Evolutionary conservation across 2,329 filamentous ascomycete species (phyloP), one percentile per base, ranked within the genome.

Genomic region (Trichoderma atrobrunneum): DNA sequence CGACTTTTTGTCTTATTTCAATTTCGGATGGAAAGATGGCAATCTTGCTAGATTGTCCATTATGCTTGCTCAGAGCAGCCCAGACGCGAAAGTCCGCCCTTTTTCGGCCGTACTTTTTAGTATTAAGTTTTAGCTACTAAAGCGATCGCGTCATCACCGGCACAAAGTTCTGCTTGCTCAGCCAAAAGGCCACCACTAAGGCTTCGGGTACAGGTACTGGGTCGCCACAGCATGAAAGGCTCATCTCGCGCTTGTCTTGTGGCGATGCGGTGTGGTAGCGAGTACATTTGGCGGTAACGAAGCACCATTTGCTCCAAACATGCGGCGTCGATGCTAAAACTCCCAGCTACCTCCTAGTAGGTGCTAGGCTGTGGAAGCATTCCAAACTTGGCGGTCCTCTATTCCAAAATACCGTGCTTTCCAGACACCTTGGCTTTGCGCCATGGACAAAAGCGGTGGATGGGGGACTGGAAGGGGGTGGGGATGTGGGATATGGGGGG

Each of bases 111-210:
- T 65, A 65, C 12, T 66, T 66, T 66, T 56, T 36, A 36, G 28
- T 54, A 36, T 56, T 32, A 57, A 57, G 30, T 32, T 66, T 54
- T 54, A 26, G 48, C 63, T 36, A 39, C 34, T 18, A 62, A 26
- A 36, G 26, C 30, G 48, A 66, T 66, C 63, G 63, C 63, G 63
- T 66, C 63, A 66, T 66, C 48, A n/a, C 63, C 21, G 43, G 63
- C 63, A 66, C 63, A 66, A 57, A 57, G 51, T 66, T 66, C 48
- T 66, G 48, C 48, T 57, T 66, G 48, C 48, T 51, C 24, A 36
- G 34, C 30, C 34, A 21, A n/a, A 43, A 28, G 26, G 62, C 62
- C 62, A 65, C 62, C 28, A 54, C 43, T 21, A 54, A 65, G 39
- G 3, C 18, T 1, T 18, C 18, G 21, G 7, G 30, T 56, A 54